phyloP scores from a whole-genome alignment of 1,139 yeast genomes.

The Blastobotrys ciferrii region DNA sequence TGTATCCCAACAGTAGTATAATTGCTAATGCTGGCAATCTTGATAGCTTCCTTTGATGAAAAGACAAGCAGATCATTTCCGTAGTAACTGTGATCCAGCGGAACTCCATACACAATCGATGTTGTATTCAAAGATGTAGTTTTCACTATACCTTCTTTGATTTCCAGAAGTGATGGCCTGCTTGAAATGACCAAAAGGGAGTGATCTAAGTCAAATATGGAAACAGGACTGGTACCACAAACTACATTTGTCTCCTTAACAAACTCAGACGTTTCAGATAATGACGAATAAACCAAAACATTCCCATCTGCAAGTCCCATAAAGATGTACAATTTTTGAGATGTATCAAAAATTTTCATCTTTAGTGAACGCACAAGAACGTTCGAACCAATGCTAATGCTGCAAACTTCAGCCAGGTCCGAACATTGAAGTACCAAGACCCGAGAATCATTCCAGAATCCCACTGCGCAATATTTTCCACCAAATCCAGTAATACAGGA shows the following conservation, averaged over 20 bases:
- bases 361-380: background rate
- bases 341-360: background rate
- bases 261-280: background rate
- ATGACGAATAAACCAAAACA: background rate
- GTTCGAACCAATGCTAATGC: background rate
- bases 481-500: constrained; percentile 5
- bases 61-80: background rate
- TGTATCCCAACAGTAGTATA: constrained; percentile 3
- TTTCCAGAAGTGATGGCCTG: background rate
- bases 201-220: background rate
- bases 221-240: constrained; percentile 4
- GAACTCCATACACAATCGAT: background rate
- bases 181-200: constrained; percentile 2
- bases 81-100: background rate
- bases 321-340: background rate
- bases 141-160: background rate
- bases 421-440: background rate
- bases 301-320: constrained; percentile 5
- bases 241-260: background rate
- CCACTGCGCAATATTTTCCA: constrained; percentile 1
- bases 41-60: background rate
- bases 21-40: constrained; percentile 1
- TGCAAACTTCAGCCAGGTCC: background rate
- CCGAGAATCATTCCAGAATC: constrained; percentile 3
- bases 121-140: background rate